Conservation (phyloP, 176 grass and related monocot species). For the Eleusine coracana region DNA sequence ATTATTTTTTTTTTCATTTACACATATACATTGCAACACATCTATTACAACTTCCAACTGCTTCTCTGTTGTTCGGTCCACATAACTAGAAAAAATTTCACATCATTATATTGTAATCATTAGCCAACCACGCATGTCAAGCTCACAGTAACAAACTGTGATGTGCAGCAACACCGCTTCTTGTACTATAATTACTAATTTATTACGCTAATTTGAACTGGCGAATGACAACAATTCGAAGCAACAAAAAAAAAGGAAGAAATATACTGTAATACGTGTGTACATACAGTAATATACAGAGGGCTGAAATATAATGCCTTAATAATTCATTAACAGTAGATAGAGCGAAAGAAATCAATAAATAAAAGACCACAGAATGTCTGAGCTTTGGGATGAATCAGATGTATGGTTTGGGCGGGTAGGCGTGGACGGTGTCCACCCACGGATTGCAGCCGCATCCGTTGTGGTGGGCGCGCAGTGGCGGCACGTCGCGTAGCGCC, state of each 20-base stretch:
- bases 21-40: background rate
- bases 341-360: background rate
- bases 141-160: background rate
- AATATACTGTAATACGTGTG: too few species aligned
- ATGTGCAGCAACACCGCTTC: background rate
- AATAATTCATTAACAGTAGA: background rate
- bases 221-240: too few species aligned
- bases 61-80: background rate
- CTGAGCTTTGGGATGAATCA: background rate
- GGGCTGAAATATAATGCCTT: background rate
- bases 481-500: constrained; percentile 58
- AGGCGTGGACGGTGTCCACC: constrained; percentile 54
- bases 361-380: too few species aligned
- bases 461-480: constrained; percentile 16
- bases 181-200: background rate
- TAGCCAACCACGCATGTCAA: background rate
- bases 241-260: too few species aligned
- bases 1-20: background rate
- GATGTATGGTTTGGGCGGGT: constrained; percentile 57
- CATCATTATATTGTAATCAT: background rate
- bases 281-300: background rate
- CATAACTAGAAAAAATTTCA: background rate
- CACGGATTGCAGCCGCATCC: constrained; percentile 59
- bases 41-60: background rate
- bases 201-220: too few species aligned